Conservation (phyloP, 768 basidiomycete species). For the Lactarius pseudohatsudake region DNA sequence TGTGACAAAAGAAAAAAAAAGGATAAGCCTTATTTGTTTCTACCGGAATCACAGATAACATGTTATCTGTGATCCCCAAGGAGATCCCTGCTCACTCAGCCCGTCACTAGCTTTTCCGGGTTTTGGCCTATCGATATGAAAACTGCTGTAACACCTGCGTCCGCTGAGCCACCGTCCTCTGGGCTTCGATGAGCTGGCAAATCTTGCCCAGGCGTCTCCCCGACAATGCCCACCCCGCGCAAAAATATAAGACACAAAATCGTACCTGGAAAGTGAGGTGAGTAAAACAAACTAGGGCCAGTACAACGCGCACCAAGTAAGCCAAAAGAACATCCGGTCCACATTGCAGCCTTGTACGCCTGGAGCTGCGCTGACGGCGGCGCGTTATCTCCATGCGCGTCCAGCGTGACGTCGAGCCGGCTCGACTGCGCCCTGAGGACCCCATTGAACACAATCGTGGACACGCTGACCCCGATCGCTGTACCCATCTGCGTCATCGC, state of each 20-base stretch:
- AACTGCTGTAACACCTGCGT: neutral
- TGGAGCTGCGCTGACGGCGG: slow-evolving; percentile 42
- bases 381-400: slow-evolving; percentile 35
- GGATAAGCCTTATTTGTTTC: too few species aligned
- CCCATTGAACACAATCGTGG: slow-evolving; percentile 68
- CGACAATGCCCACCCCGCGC: slow-evolving; percentile 44
- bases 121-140: too few species aligned
- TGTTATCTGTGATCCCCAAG: too few species aligned
- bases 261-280: slow-evolving; percentile 12
- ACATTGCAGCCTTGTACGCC: slow-evolving; percentile 66
- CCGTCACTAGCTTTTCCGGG: too few species aligned
- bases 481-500: slow-evolving; percentile 79
- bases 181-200: neutral
- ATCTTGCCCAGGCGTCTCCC: slow-evolving; percentile 29
- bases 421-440: slow-evolving; percentile 41
- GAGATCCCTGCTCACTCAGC: too few species aligned
- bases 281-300: neutral
- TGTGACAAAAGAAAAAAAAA: too few species aligned
- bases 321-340: slow-evolving; percentile 63
- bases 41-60: too few species aligned
- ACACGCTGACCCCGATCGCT: slow-evolving; percentile 66
- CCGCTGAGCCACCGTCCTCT: neutral
- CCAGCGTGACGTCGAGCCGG: slow-evolving; percentile 36
- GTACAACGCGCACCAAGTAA: slow-evolving; percentile 47
- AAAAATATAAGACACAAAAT: slow-evolving; percentile 30